phyloP scores from a whole-genome alignment of 2,329 filamentous ascomycete species.

The Colletotrichum aenigma region DNA sequence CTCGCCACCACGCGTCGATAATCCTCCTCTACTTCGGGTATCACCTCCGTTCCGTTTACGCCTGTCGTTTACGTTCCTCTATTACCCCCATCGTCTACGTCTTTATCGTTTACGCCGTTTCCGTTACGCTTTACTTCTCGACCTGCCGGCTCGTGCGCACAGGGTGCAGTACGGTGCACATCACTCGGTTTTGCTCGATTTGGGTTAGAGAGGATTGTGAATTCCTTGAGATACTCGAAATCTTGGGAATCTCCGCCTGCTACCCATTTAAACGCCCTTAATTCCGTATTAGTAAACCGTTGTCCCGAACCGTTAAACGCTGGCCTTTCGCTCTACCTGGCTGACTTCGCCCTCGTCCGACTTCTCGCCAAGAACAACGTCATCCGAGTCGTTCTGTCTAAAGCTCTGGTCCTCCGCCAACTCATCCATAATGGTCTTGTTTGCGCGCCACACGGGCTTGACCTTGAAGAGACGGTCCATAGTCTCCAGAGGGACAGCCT shows the following conservation, averaged over 20 bases:
- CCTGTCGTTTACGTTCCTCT: neutral
- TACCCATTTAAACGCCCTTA: conserved; percentile 10
- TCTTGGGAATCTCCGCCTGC: neutral
- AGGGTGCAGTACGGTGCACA: neutral
- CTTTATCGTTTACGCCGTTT: neutral
- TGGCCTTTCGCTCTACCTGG: conserved; percentile 24
- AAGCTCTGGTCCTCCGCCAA: conserved; percentile 41
- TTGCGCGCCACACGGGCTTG: conserved; percentile 49
- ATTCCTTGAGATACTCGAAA: neutral
- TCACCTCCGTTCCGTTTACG: neutral
- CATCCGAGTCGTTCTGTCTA: conserved; percentile 29
- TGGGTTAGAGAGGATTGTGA: neutral
- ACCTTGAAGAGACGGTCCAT: conserved; percentile 67
- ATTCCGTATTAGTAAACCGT: conserved; percentile 15
- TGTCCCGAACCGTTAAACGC: conserved; percentile 6
- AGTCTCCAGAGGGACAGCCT: conserved; percentile 66
- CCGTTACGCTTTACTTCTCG: neutral
- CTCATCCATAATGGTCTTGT: conserved; percentile 47
- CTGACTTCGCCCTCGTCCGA: conserved; percentile 21
- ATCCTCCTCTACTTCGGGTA: neutral
- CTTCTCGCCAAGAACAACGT: conserved; percentile 29
- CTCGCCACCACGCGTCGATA: neutral
- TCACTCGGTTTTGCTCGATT: conserved; percentile 3
- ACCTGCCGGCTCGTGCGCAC: neutral
- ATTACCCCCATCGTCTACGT: neutral